phyloP scores from a whole-genome alignment of 192 early-diverging fungal species.

The Backusella australiensis region DNA sequence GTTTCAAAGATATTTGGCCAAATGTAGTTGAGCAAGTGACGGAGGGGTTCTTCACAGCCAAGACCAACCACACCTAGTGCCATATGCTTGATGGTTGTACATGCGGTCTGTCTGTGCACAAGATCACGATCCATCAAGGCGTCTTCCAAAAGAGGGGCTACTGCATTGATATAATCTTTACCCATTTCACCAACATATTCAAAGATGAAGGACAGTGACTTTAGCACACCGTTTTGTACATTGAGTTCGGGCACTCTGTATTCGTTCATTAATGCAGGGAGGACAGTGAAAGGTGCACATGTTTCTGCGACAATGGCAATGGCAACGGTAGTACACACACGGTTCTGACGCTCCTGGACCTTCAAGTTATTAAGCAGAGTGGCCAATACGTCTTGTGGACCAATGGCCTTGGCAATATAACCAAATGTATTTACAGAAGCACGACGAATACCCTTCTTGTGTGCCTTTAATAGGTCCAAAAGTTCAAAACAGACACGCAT shows the following conservation, averaged over 20 bases:
- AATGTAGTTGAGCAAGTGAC: conserved; percentile 92
- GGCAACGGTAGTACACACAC: conserved; percentile 98
- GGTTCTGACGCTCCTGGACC: conserved; percentile 98
- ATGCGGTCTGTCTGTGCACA: conserved; percentile 97
- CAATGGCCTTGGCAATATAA: conserved; percentile 98
- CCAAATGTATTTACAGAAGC: conserved; percentile 99
- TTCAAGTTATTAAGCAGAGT: conserved; percentile 97
- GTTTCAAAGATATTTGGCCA: conserved; percentile 99
- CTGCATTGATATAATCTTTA: conserved; percentile 97
- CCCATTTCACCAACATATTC: conserved; percentile 99
- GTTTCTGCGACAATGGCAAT: conserved; percentile 87
- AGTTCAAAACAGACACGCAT: conserved; percentile 99
- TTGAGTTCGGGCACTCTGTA: conserved; percentile 99
- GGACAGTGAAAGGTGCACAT: conserved; percentile 95
- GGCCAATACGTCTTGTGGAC: conserved; percentile 98
- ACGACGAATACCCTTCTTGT: conserved; percentile 92
- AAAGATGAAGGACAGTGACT: conserved; percentile 93
- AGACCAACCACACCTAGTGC: conserved; percentile 90
- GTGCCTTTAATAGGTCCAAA: conserved; percentile 94
- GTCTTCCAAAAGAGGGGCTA: conserved; percentile 93
- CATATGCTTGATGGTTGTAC: conserved; percentile 94
- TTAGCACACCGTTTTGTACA: conserved; percentile 99
- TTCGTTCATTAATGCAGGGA: conserved; percentile 99
- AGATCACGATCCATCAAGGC: conserved; percentile 97
- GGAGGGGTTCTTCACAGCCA: conserved; percentile 90